Conservation (phyloP, 2,329 filamentous ascomycete genomes). For the Colletotrichum sp. region DNA sequence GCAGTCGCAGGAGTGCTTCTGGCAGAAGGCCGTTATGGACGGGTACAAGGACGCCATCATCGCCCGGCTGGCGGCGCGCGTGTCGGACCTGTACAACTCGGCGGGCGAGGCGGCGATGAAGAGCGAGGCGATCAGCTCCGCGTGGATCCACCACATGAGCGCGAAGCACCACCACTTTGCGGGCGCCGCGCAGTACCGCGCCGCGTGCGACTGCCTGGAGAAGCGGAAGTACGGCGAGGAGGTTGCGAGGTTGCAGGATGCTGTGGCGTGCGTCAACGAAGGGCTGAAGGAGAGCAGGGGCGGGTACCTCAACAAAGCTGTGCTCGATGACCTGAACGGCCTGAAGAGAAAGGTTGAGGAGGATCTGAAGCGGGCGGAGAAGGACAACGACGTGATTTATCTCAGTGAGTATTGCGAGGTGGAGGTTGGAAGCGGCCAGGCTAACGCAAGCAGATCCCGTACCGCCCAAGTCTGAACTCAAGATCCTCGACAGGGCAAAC, state of each 20-base stretch:
- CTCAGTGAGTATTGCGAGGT: slow-evolving; percentile 58
- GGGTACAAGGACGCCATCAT: slow-evolving; percentile 91
- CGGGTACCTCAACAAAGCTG: slow-evolving; percentile 78
- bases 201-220: slow-evolving; percentile 89
- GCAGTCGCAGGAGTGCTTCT: slow-evolving; percentile 96
- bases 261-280: slow-evolving; percentile 81
- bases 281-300: slow-evolving; percentile 81
- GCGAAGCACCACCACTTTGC: slow-evolving; percentile 98
- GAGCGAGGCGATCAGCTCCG: slow-evolving; percentile 86
- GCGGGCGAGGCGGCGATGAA: slow-evolving; percentile 87
- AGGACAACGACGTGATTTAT: slow-evolving; percentile 97
- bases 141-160: slow-evolving; percentile 98
- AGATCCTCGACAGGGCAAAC: slow-evolving; percentile 81
- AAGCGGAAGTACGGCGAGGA: slow-evolving; percentile 96
- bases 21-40: slow-evolving; percentile 96
- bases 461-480: slow-evolving; percentile 87
- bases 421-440: neutral
- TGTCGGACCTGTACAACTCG: slow-evolving; percentile 87
- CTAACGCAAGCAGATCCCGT: slow-evolving; percentile 67
- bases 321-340: slow-evolving; percentile 81
- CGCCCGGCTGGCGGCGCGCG: slow-evolving; percentile 85
- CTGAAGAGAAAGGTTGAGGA: slow-evolving; percentile 84
- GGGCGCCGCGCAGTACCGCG: slow-evolving; percentile 90
- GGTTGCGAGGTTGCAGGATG: slow-evolving; percentile 84
- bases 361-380: slow-evolving; percentile 90